A percentile compares a stretch with the other conserved stretches of the same genome.
These are phyloP conservation scores for Talaromyces sp. DNA, from an alignment of 2,329 filamentous ascomycete genomes.

Conservation along the genomic window DNA sequence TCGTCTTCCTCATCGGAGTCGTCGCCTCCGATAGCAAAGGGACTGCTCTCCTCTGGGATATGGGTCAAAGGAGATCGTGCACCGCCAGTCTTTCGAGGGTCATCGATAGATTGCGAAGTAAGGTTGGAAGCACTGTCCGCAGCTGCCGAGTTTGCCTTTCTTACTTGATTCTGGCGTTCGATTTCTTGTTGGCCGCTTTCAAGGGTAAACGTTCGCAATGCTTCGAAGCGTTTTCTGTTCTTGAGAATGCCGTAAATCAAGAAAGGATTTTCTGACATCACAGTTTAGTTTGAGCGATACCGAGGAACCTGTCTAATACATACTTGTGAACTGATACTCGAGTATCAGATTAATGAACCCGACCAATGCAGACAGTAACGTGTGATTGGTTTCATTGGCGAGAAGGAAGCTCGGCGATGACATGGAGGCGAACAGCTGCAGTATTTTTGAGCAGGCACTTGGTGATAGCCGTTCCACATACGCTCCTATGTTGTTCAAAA, in stretches of 20 bases:
- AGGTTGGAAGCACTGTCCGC: constrained; percentile 32
- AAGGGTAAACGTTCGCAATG: constrained; percentile 78
- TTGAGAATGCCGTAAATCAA: constrained; percentile 75
- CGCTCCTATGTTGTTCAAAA: constrained; percentile 89
- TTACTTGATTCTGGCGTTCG: constrained; percentile 67
- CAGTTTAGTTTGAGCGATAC: constrained; percentile 17
- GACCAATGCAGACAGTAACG: constrained; percentile 71
- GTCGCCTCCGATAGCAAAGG: constrained; percentile 83
- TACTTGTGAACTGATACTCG: constrained; percentile 79
- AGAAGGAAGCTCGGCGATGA: constrained; percentile 87
- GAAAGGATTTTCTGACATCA: constrained; percentile 64
- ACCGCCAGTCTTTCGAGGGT: constrained; percentile 40
- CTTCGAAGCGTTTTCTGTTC: constrained; percentile 78
- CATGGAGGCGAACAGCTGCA: constrained; percentile 88
- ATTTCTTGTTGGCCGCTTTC: constrained; percentile 91
- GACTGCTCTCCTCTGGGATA: constrained; percentile 70
- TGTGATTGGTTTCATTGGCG: constrained; percentile 86
- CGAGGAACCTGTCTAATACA: constrained; percentile 24
- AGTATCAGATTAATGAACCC: constrained; percentile 86
- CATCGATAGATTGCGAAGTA: constrained; percentile 37
- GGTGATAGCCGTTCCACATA: constrained; percentile 73
- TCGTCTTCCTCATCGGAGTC: constrained; percentile 54
- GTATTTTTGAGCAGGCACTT: constrained; percentile 70
- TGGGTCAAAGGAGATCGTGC: constrained; percentile 57
- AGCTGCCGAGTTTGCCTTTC: constrained; percentile 54